Percentiles rank a stretch among this genome's conserved stretches.
Conservation (phyloP, 2,329 filamentous ascomycete genomes). For the Colletotrichum echinochloae region DNA sequence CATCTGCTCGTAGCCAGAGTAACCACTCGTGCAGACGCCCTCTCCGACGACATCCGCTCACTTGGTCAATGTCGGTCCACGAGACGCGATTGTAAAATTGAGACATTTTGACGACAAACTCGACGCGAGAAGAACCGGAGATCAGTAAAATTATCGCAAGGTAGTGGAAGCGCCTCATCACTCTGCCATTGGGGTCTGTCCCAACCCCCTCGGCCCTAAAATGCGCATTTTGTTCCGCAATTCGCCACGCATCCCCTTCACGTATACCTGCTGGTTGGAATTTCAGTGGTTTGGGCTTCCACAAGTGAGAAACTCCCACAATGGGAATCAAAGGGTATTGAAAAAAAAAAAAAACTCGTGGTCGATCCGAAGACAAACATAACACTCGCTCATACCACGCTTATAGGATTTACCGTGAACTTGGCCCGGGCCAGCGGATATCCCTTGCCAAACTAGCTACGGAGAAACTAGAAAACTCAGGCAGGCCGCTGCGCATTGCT, state of each 20-base stretch:
- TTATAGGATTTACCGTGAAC: slow-evolving; percentile 86
- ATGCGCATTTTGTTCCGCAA: background rate
- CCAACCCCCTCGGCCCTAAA: background rate
- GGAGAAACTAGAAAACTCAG: slow-evolving; percentile 77
- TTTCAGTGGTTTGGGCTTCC: background rate
- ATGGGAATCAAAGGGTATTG: slow-evolving; percentile 77
- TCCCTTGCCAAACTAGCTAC: slow-evolving; percentile 86
- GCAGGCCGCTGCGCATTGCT: slow-evolving; percentile 83
- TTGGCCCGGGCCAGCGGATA: slow-evolving; percentile 82
- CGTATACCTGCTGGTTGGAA: background rate
- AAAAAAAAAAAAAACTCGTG: background rate
- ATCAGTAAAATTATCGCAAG: background rate
- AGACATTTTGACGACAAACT: background rate
- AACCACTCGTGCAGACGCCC: background rate
- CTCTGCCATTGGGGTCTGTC: background rate
- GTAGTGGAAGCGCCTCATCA: background rate
- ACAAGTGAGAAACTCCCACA: background rate
- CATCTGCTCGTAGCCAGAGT: slow-evolving; percentile 6
- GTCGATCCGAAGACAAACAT: slow-evolving; percentile 25
- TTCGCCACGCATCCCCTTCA: background rate
- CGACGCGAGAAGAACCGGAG: background rate
- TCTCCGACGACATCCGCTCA: background rate
- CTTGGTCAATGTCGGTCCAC: background rate
- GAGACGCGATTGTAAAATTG: background rate
- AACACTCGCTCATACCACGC: slow-evolving; percentile 5